These are phyloP conservation scores for Guadua angustifolia DNA, from an alignment of 176 grass and related monocot species.

Conservation along the genomic window DNA sequence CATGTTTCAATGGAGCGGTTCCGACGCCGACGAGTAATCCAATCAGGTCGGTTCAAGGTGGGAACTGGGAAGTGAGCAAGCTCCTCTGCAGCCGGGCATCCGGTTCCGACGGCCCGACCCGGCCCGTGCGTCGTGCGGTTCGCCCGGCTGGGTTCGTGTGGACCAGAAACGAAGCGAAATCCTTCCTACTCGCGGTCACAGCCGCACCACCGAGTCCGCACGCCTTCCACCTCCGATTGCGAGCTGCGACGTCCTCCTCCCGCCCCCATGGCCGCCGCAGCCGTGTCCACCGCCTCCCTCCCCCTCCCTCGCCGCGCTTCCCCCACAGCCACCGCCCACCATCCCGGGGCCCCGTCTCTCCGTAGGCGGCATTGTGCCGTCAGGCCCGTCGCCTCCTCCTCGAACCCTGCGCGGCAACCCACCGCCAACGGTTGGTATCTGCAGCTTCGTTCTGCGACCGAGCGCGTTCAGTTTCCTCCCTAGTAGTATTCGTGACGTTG, in stretches of 20 bases:
- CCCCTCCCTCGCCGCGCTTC: conserved; percentile 12
- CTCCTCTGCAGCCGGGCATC: too few relatives aligned
- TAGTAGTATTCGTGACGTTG: background rate
- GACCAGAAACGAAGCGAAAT: conserved; percentile 46
- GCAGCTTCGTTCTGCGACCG: background rate
- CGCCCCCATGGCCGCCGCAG: conserved; percentile 33
- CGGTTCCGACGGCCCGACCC: too few relatives aligned
- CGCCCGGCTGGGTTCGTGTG: conserved; percentile 12
- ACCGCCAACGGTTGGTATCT: conserved; percentile 26
- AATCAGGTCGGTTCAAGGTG: too few relatives aligned
- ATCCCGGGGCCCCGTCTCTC: background rate
- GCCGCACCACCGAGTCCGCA: conserved; percentile 32
- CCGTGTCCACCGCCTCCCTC: conserved; percentile 43
- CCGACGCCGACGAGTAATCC: too few relatives aligned
- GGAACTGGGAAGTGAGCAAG: too few relatives aligned
- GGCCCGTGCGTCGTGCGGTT: too few relatives aligned
- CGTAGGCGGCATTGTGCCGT: conserved; percentile 36
- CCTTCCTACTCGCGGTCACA: background rate
- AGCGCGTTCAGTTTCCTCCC: background rate
- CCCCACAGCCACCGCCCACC: background rate
- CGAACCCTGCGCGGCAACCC: conserved; percentile 12
- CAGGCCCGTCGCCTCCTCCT: conserved; percentile 21
- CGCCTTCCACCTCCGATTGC: background rate
- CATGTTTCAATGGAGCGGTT: too few relatives aligned
- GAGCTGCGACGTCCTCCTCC: background rate